A percentile compares a stretch with the other conserved stretches of the same genome.
Evolutionary conservation across 2,329 filamentous ascomycete genomes (phyloP).

Genomic region (Biscogniauxia sp.): DNA sequence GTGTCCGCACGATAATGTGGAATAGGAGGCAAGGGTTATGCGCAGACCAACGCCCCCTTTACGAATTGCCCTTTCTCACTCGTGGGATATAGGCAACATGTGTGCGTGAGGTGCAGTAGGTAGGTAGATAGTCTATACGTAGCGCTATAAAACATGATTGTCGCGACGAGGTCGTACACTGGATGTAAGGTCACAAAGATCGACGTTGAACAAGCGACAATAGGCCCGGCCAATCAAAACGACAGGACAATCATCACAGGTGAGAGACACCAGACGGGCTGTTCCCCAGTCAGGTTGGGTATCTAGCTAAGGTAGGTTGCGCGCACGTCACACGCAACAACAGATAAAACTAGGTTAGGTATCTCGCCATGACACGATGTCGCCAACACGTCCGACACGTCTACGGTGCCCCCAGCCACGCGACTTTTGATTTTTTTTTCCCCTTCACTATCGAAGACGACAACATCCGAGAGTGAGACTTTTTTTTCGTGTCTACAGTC

Average conservation of each 20-base stretch:
- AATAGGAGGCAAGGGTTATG: not conserved
- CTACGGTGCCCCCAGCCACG: not conserved
- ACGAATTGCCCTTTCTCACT: not conserved
- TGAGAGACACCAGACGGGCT: not conserved
- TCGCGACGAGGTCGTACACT: not conserved
- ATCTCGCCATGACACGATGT: not conserved
- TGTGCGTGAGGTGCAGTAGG: not conserved
- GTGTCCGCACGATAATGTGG: not conserved
- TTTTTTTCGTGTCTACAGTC: not conserved
- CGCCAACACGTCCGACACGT: not conserved
- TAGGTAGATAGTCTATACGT: not conserved
- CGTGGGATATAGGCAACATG: not conserved
- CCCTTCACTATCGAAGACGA: not conserved
- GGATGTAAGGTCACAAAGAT: not conserved
- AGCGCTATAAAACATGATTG: not conserved
- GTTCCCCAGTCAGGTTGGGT: not conserved
- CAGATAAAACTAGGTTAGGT: not conserved
- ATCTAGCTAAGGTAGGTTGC: not conserved
- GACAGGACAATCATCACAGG: not conserved
- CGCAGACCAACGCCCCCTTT: not conserved
- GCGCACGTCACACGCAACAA: not conserved
- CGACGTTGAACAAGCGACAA: not conserved
- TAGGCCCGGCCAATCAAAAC: not conserved
- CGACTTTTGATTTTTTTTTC: too few relatives aligned
- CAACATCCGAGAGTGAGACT: not conserved